Base-by-base conservation (phyloP, 2,329 filamentous ascomycete genomes). In the Aspergillus terreus region DNA sequence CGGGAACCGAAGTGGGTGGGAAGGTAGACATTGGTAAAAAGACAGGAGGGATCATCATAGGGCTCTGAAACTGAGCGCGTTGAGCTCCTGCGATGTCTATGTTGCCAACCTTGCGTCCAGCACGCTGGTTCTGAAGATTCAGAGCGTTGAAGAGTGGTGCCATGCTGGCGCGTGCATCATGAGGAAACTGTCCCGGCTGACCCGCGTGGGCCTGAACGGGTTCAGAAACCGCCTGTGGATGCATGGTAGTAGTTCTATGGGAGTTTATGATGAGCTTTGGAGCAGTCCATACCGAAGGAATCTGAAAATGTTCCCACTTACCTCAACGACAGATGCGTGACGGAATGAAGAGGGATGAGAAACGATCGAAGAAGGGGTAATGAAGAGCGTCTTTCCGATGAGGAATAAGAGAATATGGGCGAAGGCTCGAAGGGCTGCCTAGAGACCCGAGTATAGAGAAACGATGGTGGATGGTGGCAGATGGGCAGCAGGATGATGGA, bases 11-110 rank as follows among this genome's bases (percentile, higher is more conserved):
- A 43, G 58, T 51, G 21, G 68, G 60, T 17, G 62, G 56, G 55
- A 65, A 71, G 4, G 65, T 61, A 25, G 64, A 48, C 30, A 63
- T 52, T 46, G 58, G 62, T 46, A 19, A 52, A 49, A 44, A 64
- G 60, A 40, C 63, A 54, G 70, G 69, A 4, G 71, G 51, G 44
- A 69, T 50, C 25, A 69, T 57, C 36, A 63, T 58, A 25, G 63
- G 64, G 23, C 63, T 62, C 58, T 62, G 62, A 51, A 64, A 67
- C 2, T 58, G 54, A 27, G 59, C 45, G 57, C 65, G 67, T 15
- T 64, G 60, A 25, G 63, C 52, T 15, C 58, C 60, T 30, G 65
- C 51, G 46, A 68, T 55, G 44, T 71, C 52, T 63, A 42, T 50
- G 56, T 59, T 51, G 46, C 56, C 57, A 49, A 59, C 66, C 44